Percentiles rank a stretch among this genome's conserved stretches.
phyloP scores from a whole-genome alignment of 192 early-diverging fungal species.

The Coemansia sp. region DNA sequence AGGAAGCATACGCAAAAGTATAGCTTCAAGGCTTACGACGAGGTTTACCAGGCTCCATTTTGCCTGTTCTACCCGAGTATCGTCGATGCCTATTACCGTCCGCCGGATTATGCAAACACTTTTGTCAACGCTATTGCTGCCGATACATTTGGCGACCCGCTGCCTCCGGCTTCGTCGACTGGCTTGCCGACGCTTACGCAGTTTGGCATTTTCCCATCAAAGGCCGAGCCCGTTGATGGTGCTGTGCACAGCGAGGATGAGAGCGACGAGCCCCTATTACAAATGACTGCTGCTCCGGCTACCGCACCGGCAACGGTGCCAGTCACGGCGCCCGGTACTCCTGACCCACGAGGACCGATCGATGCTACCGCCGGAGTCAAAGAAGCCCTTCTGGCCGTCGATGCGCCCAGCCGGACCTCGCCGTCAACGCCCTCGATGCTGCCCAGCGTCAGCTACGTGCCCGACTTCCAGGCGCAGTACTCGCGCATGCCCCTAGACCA shows the following conservation, averaged over 20 bases:
- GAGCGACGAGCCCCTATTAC: slow-evolving; percentile 2
- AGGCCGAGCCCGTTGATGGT: slow-evolving; percentile 1
- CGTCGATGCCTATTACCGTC: slow-evolving; percentile 36
- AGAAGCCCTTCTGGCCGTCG: slow-evolving; percentile 7
- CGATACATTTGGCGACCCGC: not conserved
- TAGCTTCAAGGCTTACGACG: slow-evolving; percentile 86
- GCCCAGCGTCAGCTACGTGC: slow-evolving; percentile 23
- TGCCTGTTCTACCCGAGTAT: slow-evolving; percentile 62
- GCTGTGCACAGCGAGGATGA: not conserved
- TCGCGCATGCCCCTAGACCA: slow-evolving; percentile 62
- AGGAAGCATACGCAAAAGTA: slow-evolving; percentile 67
- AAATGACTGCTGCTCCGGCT: slow-evolving; percentile 15
- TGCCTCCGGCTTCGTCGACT: not conserved
- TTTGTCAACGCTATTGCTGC: slow-evolving; percentile 20
- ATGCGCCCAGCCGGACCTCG: not conserved
- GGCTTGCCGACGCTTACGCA: slow-evolving; percentile 27
- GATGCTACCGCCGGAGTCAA: not conserved
- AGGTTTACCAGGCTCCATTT: slow-evolving; percentile 77
- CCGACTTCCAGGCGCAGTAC: slow-evolving; percentile 41
- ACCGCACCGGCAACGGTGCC: slow-evolving; percentile 35
- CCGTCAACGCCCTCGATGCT: slow-evolving; percentile 19
- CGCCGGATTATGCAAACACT: slow-evolving; percentile 39
- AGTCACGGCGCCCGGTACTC: slow-evolving; percentile 24
- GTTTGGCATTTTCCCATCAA: slow-evolving; percentile 44
- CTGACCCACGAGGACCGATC: slow-evolving; percentile 16